Base-by-base conservation (phyloP, 2,329 filamentous ascomycete species). In the Claviceps sp. region DNA sequence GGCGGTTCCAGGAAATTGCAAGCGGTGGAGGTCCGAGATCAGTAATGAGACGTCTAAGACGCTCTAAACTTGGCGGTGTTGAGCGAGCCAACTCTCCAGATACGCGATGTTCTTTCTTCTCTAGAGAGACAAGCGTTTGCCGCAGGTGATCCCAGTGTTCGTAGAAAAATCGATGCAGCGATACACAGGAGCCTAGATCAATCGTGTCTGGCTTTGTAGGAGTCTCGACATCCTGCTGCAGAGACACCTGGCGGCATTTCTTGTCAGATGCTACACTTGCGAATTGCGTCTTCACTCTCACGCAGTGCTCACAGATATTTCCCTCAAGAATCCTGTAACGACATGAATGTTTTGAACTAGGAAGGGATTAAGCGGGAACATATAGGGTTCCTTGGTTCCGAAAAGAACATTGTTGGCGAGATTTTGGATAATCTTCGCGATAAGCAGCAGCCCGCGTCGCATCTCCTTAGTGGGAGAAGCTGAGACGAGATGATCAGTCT, bases 321-420 rank as follows among this genome's bases (percentile, higher is more conserved):
- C 79, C 26, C 81, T 73, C 30, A 86, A 65, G 58, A 86, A 86
- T 0, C 76, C 78, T 2, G 81, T 85, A 16, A 86, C 80, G 38
- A 74, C 70, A 61, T 82, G 84, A 50, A 86, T 85, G 57, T 86
- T 83, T 56, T 82, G 73, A 0, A 81, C 80, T 22, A 86, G 65
- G 55, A 86, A 86, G 53, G 83, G 76, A 60, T 86, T 85, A 22
- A 86, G 67, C 1, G 82, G 80, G 55, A 80, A 83, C 83, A 86
- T 86, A 60, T 84, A 86, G 3, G 81, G 79, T 61, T 86, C 82
- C 63, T 86, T 86, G 38, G 81, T 80, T 4, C 83, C 82, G 57
- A 86, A 86, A 1, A 85, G 70, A 30, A 85, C 82, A 53, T 86
- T 86, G 59, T 86, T 86, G 39, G 82, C 83, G 39, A 86, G 69